Base-by-base conservation (phyloP, 305 asterid species). In the Petunia hybrid region DNA sequence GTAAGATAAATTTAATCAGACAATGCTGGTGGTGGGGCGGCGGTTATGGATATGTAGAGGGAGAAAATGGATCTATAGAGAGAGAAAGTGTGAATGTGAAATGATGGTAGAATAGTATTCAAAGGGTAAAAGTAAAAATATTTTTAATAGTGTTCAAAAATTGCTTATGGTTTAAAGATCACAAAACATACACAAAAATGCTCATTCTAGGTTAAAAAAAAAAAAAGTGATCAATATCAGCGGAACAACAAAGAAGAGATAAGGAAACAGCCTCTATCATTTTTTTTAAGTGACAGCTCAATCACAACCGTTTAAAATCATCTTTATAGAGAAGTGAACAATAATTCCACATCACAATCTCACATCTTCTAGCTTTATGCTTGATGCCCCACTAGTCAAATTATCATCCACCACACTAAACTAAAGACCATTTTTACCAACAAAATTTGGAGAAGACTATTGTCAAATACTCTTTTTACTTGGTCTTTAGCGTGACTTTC, bases 351-450 rank as follows among this genome's bases (percentile, higher is more conserved):
- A 9, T 41, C 42, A 57, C 6, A 70, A 45, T 46, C 3, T 2
- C 5, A 51, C 59, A 1, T 69, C 59, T 64, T 69, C 5, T 45
- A 43, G 76, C 76, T 69, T 69, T 43, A 22, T 70, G 77, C 60
- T 2, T 45, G 40, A 43, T 1, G 43, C 14, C 39, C 31, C 56
- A 43, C 59, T 57, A 22, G 16, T 69, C 14, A 22, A 45, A 51
- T 14, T 51, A 51, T 51, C 57, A 51, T 51, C 57, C 57, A 51
- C 14, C 57, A 51, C 57, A 51, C 14, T 51, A 14, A 51, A 51
- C 57, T 14, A 2, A 51, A 14, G 10, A 12, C 10, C 57, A 51
- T 51, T 10, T 51, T 51, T 9, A 51, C 57, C 57, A 51, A 51
- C 13, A 51, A 43, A 43, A 16, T 68, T 8, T n/a, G 56, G 57